Base-by-base conservation (phyloP, 352 stramenopile genomes). In the Globisporangium mamillatum region DNA sequence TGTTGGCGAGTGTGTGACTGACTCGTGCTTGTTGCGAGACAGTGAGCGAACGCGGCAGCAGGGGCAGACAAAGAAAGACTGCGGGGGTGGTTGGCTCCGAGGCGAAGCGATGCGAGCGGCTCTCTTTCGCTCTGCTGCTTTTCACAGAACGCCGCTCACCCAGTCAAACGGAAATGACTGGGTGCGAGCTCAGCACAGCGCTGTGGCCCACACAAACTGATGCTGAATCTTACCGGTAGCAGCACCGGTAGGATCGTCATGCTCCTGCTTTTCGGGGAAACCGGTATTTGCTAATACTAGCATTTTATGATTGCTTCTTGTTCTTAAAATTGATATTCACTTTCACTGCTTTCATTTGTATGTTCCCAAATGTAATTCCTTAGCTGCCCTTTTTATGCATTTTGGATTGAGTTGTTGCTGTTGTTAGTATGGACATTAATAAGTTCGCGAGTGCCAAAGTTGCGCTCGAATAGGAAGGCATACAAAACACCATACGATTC, bases 131-230 rank as follows among this genome's bases (percentile, higher is more conserved):
- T 50, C 38, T 46, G 38, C 62, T 46, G 62, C 62, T 60, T 58
- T 67, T 60, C 62, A 60, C 62, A 22, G 48, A 38, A 46, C 61
- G 25, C 53, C 25, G 53, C 52, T 32, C 58, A 63, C 58, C 41
- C 58, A 63, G 24, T 54, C 34, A 63, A 63, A 63, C 20, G 32
- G 12, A 9, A 18, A 20, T 50, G 25, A 14, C 54, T 20, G 18
- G 9, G 5, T 60, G 54, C 24, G 54, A 60, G 36, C 54, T 41
- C 12, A 59, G 24, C 24, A 29, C 12, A 46, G 38, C 38, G 14
- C 38, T 36, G 53, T 59, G 53, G 53, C 29, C 53, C 53, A 59
- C 53, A 59, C 25, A 59, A 59, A 59, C 53, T 38, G 14, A 60
- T 29, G 25, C 53, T 38, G 25, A 38, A 36, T 41, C 25, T n/a